Evolutionary conservation across 2,329 filamentous ascomycete species (phyloP).

Genomic region (Neurospora sp.): DNA sequence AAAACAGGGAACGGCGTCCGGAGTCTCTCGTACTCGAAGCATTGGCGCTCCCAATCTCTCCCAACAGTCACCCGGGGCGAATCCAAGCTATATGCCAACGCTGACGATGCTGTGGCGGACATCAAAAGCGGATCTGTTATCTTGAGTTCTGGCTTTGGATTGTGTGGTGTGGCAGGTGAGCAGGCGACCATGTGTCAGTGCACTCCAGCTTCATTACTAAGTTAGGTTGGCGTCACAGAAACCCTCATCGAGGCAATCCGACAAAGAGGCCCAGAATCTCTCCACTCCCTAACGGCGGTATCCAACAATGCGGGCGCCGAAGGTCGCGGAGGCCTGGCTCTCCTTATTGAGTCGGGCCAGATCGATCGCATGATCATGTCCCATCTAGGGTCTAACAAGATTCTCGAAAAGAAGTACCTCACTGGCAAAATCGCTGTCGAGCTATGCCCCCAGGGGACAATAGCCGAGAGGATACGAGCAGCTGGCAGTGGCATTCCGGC

Average conservation of each 20-base stretch:
- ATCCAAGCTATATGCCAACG: constrained; percentile 42
- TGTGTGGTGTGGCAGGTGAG: constrained; percentile 63
- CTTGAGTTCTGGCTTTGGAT: constrained; percentile 71
- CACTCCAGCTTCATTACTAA: neutral
- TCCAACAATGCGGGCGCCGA: constrained; percentile 73
- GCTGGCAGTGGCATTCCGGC: constrained; percentile 69
- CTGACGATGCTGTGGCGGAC: constrained; percentile 60
- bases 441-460: constrained; percentile 65
- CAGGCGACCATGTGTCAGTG: constrained; percentile 8
- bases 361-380: constrained; percentile 63
- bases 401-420: constrained; percentile 63
- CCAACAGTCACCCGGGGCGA: constrained; percentile 19
- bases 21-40: constrained; percentile 12
- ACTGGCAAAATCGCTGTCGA: constrained; percentile 66
- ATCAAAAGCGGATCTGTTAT: constrained; percentile 60
- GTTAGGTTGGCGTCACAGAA: constrained; percentile 23
- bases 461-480: constrained; percentile 62
- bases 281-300: constrained; percentile 63
- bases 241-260: constrained; percentile 62
- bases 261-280: constrained; percentile 44
- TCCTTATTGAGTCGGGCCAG: constrained; percentile 59
- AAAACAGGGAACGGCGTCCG: neutral
- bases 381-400: constrained; percentile 70
- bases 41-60: constrained; percentile 7
- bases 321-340: constrained; percentile 56